Evolutionary conservation across 1,284 basidiomycete genomes (phyloP).

Genomic region (Kwoniella shivajii): DNA sequence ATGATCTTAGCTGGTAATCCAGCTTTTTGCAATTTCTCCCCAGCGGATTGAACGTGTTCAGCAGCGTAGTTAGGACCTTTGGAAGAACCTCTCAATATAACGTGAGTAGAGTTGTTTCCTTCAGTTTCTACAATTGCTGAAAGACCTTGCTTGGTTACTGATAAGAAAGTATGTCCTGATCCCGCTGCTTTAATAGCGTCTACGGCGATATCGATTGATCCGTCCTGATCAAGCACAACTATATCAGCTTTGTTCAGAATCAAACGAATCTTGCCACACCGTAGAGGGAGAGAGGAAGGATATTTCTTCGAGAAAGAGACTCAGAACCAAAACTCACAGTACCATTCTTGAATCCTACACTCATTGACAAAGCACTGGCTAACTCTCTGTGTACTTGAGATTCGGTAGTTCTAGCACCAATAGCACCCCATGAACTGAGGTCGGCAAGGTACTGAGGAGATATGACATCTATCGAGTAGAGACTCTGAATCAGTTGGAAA

Average conservation of each 20-base stretch:
- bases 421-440: slow-evolving; percentile 93
- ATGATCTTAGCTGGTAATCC: slow-evolving; percentile 78
- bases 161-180: slow-evolving; percentile 86
- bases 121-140: slow-evolving; percentile 89
- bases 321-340: slow-evolving; percentile 40
- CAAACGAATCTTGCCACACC: slow-evolving; percentile 57
- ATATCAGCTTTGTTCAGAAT: no score
- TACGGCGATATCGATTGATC: slow-evolving; percentile 76
- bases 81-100: slow-evolving; percentile 84
- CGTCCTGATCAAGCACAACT: slow-evolving; percentile 50
- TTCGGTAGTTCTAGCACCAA: slow-evolving; percentile 94
- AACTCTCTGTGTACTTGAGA: slow-evolving; percentile 91
- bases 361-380: slow-evolving; percentile 85
- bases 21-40: slow-evolving; percentile 75
- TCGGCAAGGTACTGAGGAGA: slow-evolving; percentile 70
- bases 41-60: slow-evolving; percentile 75
- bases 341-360: slow-evolving; percentile 72
- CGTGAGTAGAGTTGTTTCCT: slow-evolving; percentile 58
- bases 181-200: slow-evolving; percentile 89
- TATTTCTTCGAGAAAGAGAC: not conserved
- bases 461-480: slow-evolving; percentile 80
- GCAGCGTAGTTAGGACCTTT: slow-evolving; percentile 82
- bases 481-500: no score
- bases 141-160: slow-evolving; percentile 88
- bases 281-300: not conserved